Evolutionary conservation across 306 rosid species (phyloP).

Genomic region (Rosa chinensis): DNA sequence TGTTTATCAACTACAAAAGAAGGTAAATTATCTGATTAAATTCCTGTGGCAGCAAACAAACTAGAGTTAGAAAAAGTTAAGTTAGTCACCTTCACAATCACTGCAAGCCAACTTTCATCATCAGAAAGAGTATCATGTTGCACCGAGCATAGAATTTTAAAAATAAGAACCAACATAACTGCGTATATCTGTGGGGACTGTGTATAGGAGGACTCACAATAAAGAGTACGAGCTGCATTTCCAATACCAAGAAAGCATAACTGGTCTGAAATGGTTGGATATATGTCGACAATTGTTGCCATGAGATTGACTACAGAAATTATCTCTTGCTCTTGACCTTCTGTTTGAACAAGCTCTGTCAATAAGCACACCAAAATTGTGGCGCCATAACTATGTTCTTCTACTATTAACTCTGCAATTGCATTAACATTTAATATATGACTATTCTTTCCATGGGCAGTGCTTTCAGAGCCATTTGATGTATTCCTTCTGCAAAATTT

Average conservation of each 20-base stretch:
- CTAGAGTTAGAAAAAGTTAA: constrained; percentile 17
- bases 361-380: constrained; percentile 59
- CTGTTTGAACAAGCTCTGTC: constrained; percentile 57
- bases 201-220: constrained; percentile 32
- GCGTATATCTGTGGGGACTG: constrained; percentile 42
- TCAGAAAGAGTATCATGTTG: constrained; percentile 54
- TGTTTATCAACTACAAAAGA: constrained; percentile 62
- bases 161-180: constrained; percentile 49
- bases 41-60: not conserved
- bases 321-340: constrained; percentile 56
- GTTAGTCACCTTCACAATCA: constrained; percentile 60
- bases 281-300: constrained; percentile 41
- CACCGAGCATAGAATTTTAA: constrained; percentile 53
- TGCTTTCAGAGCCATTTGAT: constrained; percentile 35
- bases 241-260: constrained; percentile 61
- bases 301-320: constrained; percentile 49
- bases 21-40: constrained; percentile 7
- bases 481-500: constrained; percentile 58
- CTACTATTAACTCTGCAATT: constrained; percentile 67
- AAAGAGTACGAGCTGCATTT: constrained; percentile 46
- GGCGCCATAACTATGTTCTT: constrained; percentile 71
- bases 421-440: constrained; percentile 44
- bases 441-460: constrained; percentile 31
- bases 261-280: constrained; percentile 64
- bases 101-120: constrained; percentile 70